Percentiles rank a stretch among this genome's conserved stretches.
Conservation (phyloP, 805 yeast species). For the Saccharomycopsis fermentans region DNA sequence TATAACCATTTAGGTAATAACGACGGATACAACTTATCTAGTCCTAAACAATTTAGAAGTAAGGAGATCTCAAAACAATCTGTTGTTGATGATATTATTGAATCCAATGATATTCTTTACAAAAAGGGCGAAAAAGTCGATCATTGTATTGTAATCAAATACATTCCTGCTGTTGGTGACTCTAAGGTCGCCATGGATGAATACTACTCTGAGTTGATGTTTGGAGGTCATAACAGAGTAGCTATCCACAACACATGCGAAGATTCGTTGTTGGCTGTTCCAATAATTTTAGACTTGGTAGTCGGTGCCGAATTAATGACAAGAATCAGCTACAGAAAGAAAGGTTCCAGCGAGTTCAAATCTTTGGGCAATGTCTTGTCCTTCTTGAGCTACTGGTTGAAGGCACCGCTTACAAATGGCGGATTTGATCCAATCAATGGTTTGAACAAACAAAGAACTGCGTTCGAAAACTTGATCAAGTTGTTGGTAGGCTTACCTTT, state of each 20-base stretch:
- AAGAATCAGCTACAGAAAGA: constrained; percentile 69
- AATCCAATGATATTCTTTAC: constrained; percentile 74
- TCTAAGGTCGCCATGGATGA: constrained; percentile 98
- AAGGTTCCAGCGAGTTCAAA: constrained; percentile 41
- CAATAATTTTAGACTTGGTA: constrained; percentile 83
- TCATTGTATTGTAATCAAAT: constrained; percentile 92
- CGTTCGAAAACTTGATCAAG: constrained; percentile 83
- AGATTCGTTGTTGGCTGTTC: constrained; percentile 90
- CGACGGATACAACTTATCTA: constrained; percentile 85
- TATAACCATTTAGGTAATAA: constrained; percentile 95
- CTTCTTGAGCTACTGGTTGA: constrained; percentile 88
- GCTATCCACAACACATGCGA: constrained; percentile 94
- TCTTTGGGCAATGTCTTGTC: constrained; percentile 77
- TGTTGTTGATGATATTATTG: constrained; percentile 90
- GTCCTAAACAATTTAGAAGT: constrained; percentile 89
- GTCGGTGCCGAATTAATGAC: constrained; percentile 85
- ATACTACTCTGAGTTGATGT: constrained; percentile 91
- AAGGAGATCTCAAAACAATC: constrained; percentile 91
- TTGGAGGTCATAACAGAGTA: constrained; percentile 94
- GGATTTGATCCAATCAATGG: constrained; percentile 90
- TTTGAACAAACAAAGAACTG: constrained; percentile 87
- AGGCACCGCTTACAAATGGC: constrained; percentile 89
- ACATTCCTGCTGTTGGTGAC: constrained; percentile 90
- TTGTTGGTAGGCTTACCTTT: constrained; percentile 85
- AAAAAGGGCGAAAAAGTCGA: constrained; percentile 71